These are phyloP conservation scores for Geotrichum carabidarum DNA, from an alignment of 1,139 yeast species.

Conservation along the genomic window DNA sequence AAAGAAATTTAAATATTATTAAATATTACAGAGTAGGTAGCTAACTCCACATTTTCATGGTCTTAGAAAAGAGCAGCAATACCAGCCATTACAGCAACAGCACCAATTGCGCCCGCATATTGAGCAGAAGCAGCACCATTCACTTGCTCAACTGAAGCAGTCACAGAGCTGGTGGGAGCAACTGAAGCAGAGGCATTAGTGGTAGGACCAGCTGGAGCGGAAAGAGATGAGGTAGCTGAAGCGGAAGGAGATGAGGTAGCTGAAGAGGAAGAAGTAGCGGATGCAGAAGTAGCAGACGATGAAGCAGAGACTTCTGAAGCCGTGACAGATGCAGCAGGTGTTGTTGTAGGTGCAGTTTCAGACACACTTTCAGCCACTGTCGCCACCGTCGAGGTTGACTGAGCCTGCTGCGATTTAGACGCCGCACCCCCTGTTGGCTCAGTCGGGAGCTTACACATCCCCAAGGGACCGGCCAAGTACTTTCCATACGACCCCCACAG, in stretches of 20 bases:
- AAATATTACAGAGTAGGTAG: no score
- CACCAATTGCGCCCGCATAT: no score
- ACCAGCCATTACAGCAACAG: no score
- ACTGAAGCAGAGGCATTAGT: not conserved
- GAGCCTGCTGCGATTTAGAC: not conserved
- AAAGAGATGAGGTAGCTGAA: not conserved
- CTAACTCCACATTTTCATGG: no score
- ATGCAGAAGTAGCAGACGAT: constrained; percentile 3
- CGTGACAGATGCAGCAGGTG: not conserved
- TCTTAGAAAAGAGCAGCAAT: no score
- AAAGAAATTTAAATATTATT: no score
- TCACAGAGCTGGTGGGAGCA: no score
- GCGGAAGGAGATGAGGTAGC: not conserved
- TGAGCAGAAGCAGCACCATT: no score
- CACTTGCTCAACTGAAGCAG: no score
- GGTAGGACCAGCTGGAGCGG: not conserved
- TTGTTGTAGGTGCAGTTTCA: constrained; percentile 4
- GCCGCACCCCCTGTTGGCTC: constrained; percentile 10
- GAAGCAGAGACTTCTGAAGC: not conserved
- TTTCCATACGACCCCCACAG: constrained; percentile 18
- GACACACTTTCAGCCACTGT: not conserved
- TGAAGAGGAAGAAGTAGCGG: not conserved
- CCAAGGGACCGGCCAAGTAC: constrained; percentile 7
- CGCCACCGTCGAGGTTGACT: not conserved
- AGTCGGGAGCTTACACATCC: constrained; percentile 8